Percentiles rank a stretch among this genome's conserved stretches.
Conservation (phyloP, 352 stramenopile species). For the Globisporangium emineosum region DNA sequence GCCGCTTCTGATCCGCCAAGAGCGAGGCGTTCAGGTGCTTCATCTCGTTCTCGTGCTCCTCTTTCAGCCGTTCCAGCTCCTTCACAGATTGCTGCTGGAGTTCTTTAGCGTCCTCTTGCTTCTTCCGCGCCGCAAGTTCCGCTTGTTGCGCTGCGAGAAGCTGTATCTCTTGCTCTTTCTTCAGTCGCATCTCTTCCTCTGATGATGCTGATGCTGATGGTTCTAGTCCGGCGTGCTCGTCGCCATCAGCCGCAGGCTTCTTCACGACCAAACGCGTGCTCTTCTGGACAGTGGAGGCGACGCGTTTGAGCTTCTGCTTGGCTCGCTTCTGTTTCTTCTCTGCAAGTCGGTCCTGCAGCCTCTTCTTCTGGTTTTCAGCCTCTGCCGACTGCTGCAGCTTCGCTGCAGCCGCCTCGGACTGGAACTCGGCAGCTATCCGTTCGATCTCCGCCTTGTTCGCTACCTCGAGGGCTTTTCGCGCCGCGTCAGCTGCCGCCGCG, state of each 20-base stretch:
- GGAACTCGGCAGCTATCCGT: slow-evolving; percentile 30
- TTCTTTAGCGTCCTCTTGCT: slow-evolving; percentile 32
- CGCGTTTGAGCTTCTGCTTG: slow-evolving; percentile 32
- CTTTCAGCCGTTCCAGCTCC: slow-evolving; percentile 49
- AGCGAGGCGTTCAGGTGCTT: slow-evolving; percentile 39
- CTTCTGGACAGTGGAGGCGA: slow-evolving; percentile 43
- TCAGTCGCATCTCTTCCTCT: slow-evolving; percentile 30
- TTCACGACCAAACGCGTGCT: slow-evolving; percentile 27
- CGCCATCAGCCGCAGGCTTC: background rate
- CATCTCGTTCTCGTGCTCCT: slow-evolving; percentile 62
- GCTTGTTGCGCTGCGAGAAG: slow-evolving; percentile 22
- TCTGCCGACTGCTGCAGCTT: slow-evolving; percentile 6
- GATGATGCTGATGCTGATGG: slow-evolving; percentile 2
- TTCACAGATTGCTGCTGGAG: slow-evolving; percentile 47
- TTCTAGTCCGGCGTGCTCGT: slow-evolving; percentile 12
- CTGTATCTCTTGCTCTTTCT: slow-evolving; percentile 39
- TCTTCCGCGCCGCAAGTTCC: slow-evolving; percentile 22
- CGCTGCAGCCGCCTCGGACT: slow-evolving; percentile 1
- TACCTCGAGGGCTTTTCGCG: slow-evolving; percentile 28
- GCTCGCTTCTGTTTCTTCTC: slow-evolving; percentile 26
- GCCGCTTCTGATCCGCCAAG: slow-evolving; percentile 48
- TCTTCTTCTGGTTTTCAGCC: slow-evolving; percentile 16
- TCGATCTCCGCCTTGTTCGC: slow-evolving; percentile 25
- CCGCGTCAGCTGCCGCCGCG: slow-evolving; percentile 21
- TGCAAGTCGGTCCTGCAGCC: slow-evolving; percentile 27